Base-by-base conservation (phyloP, 1,139 yeast species). In the Ogataea hybrid region DNA sequence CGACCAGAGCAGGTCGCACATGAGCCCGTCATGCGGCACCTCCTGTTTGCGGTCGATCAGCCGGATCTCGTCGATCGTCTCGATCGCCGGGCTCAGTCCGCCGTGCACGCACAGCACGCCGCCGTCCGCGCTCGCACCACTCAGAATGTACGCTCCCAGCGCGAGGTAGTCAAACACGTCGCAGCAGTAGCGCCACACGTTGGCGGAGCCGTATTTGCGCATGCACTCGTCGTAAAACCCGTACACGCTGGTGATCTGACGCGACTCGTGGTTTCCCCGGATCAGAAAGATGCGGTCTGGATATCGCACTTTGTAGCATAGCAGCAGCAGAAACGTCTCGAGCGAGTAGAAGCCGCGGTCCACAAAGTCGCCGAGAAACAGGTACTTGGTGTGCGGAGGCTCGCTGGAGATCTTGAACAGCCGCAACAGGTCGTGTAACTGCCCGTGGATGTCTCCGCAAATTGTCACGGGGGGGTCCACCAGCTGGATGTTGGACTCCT, bases 11-110 rank as follows among this genome's bases (percentile, higher is more conserved):
- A 89, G 68, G 64, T 89, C 97, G 63, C 97, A 89, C 96, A 89
- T 88, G 32, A 95, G 90, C 2, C 97, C 97, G 58, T 89, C 96
- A 57, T 89, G 97, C 9, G 97, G 97, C 17, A 89, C 96, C 63
- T 89, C 97, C 63, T 89, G 96, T 54, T 87, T 82, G 55, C 97
- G 71, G 64, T 88, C 92, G 49, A 89, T 78, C 50, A 83, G 81
- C 52, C 95, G 73, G 28, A 89, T 87, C 59, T 88, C 92, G 62
- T 89, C 95, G 33, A 89, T 73, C 1, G 88, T 76, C 53, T 85
- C 92, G 41, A 89, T 81, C 63, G 84, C 85, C 32, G 97, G 97
- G 44, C 94, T 83, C 42, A 89, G 70, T 2, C 97, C 96, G 39
- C 95, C 97, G 61, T 89, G 97, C 25, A 89, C 75, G 63, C 96